Evolutionary conservation across 1,284 basidiomycete genomes (phyloP), one percentile per base, ranked within the genome.

Genomic region (Leccinum subrobustum): DNA sequence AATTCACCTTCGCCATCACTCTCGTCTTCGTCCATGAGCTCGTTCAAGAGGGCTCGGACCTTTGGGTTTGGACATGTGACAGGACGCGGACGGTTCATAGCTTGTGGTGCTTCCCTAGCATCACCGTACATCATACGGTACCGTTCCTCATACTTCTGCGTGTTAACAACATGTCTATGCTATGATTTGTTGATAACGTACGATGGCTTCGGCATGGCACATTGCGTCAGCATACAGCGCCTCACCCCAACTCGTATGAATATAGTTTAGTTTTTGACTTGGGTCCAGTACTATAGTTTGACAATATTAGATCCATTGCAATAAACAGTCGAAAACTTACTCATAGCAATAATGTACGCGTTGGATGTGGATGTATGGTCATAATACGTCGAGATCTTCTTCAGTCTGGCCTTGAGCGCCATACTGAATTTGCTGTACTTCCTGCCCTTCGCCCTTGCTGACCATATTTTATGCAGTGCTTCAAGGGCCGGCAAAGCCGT

Each of bases 301-400:
- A 31, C 37, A 39, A 2, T 3, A 20, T 58, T 33, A 56, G 52
- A 29, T 18, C 31, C 6, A 20, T 55, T 18, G 14, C 20, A 23
- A 31, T 12, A 29, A 42, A 27, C 7, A 7, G 8, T 51, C 4
- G 5, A 51, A 11, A 8, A 58, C 35, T 51, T 2, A 60, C 58
- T 33, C 37, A 60, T 60, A 8, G 55, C 29, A 25, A 60, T 60
- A 16, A 60, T 58, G 2, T 60, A 52, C 16, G 54, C 3, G 7
- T 60, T 3, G 0, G 58, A 57, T 1, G 1, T 25, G 2, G 8
- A 59, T 31, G 47, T 57, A 39, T 0, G 2, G 54, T 51, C 14
- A 6, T 59, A 59, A 25, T 59, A 59, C 1, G 1, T 31, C 25
- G 47, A 57, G 20, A 59, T 4, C 9, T 59, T 23, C 6, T n/a